These are phyloP conservation scores for Saccharomycopsis hybrid DNA, from an alignment of 1,139 yeast species.

Conservation along the genomic window DNA sequence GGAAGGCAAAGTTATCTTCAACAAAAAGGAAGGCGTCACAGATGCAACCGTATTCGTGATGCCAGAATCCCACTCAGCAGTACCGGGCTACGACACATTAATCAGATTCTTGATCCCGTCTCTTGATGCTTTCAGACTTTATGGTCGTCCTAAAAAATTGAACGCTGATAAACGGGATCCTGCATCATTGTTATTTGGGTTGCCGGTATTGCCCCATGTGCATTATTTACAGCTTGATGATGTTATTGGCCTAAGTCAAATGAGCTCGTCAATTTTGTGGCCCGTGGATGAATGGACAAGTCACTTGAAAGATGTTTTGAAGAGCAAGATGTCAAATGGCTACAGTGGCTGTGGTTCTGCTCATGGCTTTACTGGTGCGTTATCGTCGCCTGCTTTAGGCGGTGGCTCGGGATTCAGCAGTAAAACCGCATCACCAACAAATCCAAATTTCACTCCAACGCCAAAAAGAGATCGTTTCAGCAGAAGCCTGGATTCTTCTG, in stretches of 20 bases:
- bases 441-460: conserved; percentile 19
- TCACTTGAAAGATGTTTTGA: conserved; percentile 57
- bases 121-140: conserved; percentile 77
- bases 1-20: conserved; percentile 73
- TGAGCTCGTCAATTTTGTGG: conserved; percentile 45
- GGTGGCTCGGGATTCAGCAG: conserved; percentile 25
- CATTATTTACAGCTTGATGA: conserved; percentile 71
- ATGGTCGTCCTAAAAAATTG: conserved; percentile 85
- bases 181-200: conserved; percentile 75
- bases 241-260: conserved; percentile 32
- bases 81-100: conserved; percentile 90
- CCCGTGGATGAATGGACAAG: conserved; percentile 60
- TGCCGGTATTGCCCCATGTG: conserved; percentile 84
- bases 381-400: conserved; percentile 37
- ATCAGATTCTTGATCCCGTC: conserved; percentile 82
- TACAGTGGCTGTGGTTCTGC: conserved; percentile 79
- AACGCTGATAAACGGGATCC: conserved; percentile 84
- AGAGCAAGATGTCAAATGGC: conserved; percentile 60
- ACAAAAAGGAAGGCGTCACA: conserved; percentile 51
- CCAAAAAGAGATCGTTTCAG: conserved; percentile 6
- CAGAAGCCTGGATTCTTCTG: conserved; percentile 22
- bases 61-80: conserved; percentile 94
- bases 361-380: conserved; percentile 55
- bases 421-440: conserved; percentile 21
- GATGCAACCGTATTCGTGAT: conserved; percentile 82